phyloP scores from a whole-genome alignment of 306 rosid genomes.

The Parietaria judaica region DNA sequence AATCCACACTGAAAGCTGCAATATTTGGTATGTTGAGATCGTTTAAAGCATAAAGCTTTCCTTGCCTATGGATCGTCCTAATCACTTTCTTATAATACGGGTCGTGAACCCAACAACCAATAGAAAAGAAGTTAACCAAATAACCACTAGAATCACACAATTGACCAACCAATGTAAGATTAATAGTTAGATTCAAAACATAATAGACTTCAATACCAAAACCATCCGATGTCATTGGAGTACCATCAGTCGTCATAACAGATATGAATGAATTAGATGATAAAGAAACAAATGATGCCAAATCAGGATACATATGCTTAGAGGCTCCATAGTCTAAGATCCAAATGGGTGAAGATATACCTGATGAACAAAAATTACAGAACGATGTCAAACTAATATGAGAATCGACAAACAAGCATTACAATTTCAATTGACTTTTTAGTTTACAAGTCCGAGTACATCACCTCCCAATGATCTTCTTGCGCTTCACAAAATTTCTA shows the following conservation, averaged over 20 bases:
- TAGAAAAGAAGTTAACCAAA: background rate
- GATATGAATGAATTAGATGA: background rate
- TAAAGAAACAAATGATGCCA: background rate
- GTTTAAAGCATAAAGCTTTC: background rate
- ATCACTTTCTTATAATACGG: background rate
- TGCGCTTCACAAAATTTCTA: too few species aligned
- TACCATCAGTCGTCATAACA: background rate
- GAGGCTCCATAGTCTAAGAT: too few species aligned
- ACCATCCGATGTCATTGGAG: background rate
- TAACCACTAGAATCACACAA: background rate
- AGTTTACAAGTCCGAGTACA: too few species aligned
- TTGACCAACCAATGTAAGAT: background rate
- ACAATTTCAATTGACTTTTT: too few species aligned
- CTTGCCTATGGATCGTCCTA: background rate
- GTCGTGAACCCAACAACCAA: background rate
- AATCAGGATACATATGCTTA: background rate
- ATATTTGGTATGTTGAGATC: background rate
- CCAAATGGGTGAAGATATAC: too few species aligned
- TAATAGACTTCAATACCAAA: background rate
- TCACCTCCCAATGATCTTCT: too few species aligned
- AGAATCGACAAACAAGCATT: too few species aligned
- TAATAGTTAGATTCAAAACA: background rate
- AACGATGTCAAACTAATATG: too few species aligned
- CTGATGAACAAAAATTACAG: too few species aligned
- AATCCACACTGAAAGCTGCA: background rate